These are phyloP conservation scores for Umbelopsis sp. DNA, from an alignment of 192 early-diverging fungal species.

Conservation along the genomic window DNA sequence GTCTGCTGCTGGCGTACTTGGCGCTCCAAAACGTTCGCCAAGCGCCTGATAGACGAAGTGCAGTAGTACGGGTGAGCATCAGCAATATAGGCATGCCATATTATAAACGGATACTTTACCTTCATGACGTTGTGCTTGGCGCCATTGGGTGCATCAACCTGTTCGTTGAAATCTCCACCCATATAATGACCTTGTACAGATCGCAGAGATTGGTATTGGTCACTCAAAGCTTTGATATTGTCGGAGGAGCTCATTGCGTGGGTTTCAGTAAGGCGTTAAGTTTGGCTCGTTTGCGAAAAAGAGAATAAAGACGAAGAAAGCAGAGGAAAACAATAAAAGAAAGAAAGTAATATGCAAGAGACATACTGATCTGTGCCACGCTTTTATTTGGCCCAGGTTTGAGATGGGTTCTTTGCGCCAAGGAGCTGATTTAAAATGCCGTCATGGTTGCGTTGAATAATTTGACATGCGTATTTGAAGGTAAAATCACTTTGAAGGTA, in stretches of 20 bases:
- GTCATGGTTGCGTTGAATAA: too few species aligned
- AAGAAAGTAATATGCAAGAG: background rate
- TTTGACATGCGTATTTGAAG: too few species aligned
- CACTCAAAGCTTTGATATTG: constrained; percentile 27
- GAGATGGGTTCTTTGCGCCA: too few species aligned
- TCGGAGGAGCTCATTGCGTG: constrained; percentile 14
- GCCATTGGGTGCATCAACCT: constrained; percentile 42
- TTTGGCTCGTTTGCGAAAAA: constrained; percentile 7
- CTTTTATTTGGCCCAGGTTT: background rate
- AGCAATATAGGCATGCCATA: background rate
- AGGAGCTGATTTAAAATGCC: too few species aligned
- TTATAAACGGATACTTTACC: constrained; percentile 12
- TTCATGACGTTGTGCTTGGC: constrained; percentile 42
- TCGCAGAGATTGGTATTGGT: constrained; percentile 39
- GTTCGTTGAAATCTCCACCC: constrained; percentile 32
- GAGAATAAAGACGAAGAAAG: constrained; percentile 5
- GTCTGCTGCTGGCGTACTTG: constrained; percentile 43
- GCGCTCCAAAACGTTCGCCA: constrained; percentile 46
- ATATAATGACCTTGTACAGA: constrained; percentile 38
- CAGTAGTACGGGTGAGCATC: background rate
- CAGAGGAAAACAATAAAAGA: background rate
- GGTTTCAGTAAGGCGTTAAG: background rate
- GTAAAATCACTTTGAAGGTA: too few species aligned
- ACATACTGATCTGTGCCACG: background rate
- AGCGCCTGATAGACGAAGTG: constrained; percentile 33